Conservation (phyloP, 1,284 basidiomycete species). For the Ceratobasidium sp. region DNA sequence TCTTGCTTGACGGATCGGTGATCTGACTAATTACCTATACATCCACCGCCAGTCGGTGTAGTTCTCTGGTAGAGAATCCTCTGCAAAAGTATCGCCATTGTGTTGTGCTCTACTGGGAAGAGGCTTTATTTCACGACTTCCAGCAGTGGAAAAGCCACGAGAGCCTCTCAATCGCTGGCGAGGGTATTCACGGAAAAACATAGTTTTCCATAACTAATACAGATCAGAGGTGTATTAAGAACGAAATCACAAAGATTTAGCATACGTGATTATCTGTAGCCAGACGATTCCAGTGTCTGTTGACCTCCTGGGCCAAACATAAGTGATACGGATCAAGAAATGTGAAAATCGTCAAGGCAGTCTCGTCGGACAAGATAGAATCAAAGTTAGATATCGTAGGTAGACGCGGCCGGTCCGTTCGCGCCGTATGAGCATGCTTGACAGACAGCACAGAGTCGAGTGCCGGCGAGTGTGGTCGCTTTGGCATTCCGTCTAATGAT, state of each 20-base stretch:
- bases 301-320: conserved; percentile 70
- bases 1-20: conserved; percentile 9
- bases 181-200: conserved; percentile 71
- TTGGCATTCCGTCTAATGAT: conserved; percentile 29
- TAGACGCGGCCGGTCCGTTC: neutral
- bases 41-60: conserved; percentile 81
- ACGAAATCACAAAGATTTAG: conserved; percentile 48
- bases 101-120: conserved; percentile 64
- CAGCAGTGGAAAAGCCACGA: conserved; percentile 50
- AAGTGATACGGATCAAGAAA: conserved; percentile 73
- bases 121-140: conserved; percentile 67
- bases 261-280: conserved; percentile 67
- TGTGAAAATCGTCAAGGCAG: conserved; percentile 76
- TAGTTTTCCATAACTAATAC: conserved; percentile 65
- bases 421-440: conserved; percentile 11
- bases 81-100: neutral
- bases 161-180: conserved; percentile 65
- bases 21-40: conserved; percentile 59
- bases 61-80: conserved; percentile 51
- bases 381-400: conserved; percentile 61
- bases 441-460: conserved; percentile 8
- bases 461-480: conserved; percentile 24
- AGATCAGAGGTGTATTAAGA: conserved; percentile 45
- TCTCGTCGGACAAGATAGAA: conserved; percentile 73
- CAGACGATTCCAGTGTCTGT: conserved; percentile 72